phyloP scores from a whole-genome alignment of 805 yeast species.

The Ogataea methanolica region DNA sequence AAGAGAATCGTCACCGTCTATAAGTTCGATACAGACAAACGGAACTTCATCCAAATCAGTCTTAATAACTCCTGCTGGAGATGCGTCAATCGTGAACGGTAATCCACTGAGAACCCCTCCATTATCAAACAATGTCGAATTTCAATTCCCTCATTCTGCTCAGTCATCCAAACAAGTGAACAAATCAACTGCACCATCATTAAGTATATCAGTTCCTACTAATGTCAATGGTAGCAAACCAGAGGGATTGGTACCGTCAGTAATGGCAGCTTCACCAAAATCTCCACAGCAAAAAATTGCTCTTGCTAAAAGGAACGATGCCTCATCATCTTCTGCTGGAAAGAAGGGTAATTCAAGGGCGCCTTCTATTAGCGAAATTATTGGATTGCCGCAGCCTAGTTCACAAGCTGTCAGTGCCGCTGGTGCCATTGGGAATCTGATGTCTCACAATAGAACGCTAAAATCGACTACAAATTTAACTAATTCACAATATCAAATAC shows the following conservation, averaged over 20 bases:
- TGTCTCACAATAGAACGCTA: conserved; percentile 26
- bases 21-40: conserved; percentile 12
- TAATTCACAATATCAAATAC: conserved; percentile 17
- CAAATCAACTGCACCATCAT: too few species aligned
- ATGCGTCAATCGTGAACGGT: not conserved
- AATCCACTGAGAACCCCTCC: conserved; percentile 15
- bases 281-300: not conserved
- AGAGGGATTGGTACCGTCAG: not conserved
- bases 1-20: conserved; percentile 19
- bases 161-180: too few species aligned
- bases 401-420: conserved; percentile 33
- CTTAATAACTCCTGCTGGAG: conserved; percentile 5
- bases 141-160: too few species aligned
- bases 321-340: not conserved
- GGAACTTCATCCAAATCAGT: conserved; percentile 17
- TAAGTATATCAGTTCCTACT: too few species aligned
- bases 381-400: conserved; percentile 27
- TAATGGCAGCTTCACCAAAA: not conserved
- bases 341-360: conserved; percentile 12
- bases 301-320: not conserved
- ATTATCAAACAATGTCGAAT: conserved; percentile 10
- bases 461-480: conserved; percentile 15
- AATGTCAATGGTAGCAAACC: too few species aligned
- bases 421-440: conserved; percentile 30
- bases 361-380: conserved; percentile 23